phyloP scores from a whole-genome alignment of 108 stramenopile species.

The Nitzschia sp. region DNA sequence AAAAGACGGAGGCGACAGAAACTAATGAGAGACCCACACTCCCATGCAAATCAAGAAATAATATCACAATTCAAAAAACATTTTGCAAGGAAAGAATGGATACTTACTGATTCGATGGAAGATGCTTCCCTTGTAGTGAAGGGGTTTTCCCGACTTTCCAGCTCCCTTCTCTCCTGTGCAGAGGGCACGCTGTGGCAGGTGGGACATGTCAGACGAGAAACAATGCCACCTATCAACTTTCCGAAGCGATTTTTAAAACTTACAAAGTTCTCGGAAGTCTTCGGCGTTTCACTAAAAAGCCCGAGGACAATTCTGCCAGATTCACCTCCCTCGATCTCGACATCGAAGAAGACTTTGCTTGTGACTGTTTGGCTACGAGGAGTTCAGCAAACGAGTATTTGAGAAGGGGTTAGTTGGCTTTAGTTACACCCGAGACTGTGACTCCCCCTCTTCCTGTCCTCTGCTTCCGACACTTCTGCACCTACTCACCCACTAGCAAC shows the following conservation, averaged over 20 bases:
- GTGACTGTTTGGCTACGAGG: slow-evolving; percentile 68
- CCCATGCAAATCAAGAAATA: not conserved
- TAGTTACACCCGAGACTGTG: too few species aligned
- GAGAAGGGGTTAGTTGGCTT: too few species aligned
- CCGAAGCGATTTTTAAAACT: too few species aligned
- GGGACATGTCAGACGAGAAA: not conserved
- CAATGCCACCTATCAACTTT: not conserved
- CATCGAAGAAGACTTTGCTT: slow-evolving; percentile 90
- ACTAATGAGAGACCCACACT: not conserved
- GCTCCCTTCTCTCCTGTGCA: slow-evolving; percentile 92
- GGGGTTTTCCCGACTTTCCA: slow-evolving; percentile 77
- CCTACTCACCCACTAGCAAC: slow-evolving; percentile 28
- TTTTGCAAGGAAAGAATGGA: too few species aligned
- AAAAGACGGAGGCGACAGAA: not conserved
- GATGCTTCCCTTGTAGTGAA: slow-evolving; percentile 85
- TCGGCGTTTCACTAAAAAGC: slow-evolving; percentile 93
- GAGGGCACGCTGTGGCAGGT: slow-evolving; percentile 61
- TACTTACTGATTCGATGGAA: slow-evolving; percentile 85
- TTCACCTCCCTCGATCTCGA: slow-evolving; percentile 38
- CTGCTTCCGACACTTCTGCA: slow-evolving; percentile 71
- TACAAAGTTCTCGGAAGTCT: slow-evolving; percentile 90
- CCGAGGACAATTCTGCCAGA: slow-evolving; percentile 86
- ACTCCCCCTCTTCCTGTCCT: too few species aligned
- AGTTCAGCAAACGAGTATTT: too few species aligned
- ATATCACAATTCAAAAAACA: slow-evolving; percentile 27